Percentiles rank a stretch among this genome's conserved stretches.
phyloP scores from a whole-genome alignment of 2,329 filamentous ascomycete species.

The Ascochyta viciae-villosae region DNA sequence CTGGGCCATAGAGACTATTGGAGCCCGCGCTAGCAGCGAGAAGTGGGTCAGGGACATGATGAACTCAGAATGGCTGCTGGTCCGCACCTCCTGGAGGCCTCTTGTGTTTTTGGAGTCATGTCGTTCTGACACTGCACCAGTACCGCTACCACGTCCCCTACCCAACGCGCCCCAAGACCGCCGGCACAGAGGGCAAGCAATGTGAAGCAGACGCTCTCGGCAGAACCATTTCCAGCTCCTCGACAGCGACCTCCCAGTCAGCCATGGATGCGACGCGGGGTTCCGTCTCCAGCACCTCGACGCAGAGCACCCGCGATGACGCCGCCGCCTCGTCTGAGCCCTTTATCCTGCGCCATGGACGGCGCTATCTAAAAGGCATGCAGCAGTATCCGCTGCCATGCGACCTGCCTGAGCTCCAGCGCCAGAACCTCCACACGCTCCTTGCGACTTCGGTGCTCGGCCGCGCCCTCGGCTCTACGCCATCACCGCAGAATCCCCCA shows the following conservation, averaged over 20 bases:
- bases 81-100: conserved; percentile 27
- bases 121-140: conserved; percentile 27
- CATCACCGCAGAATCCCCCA: conserved; percentile 71
- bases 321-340: conserved; percentile 40
- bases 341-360: conserved; percentile 77
- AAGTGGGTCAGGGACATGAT: conserved; percentile 45
- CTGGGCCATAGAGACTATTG: conserved; percentile 31
- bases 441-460: conserved; percentile 83
- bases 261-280: conserved; percentile 48
- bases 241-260: conserved; percentile 22
- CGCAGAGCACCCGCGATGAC: conserved; percentile 41
- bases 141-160: conserved; percentile 40
- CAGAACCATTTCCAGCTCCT: conserved; percentile 39
- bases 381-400: conserved; percentile 81
- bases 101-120: not conserved
- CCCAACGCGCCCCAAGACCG: conserved; percentile 37
- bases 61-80: conserved; percentile 49
- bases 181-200: conserved; percentile 43
- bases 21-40: conserved; percentile 40
- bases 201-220: conserved; percentile 48
- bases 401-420: conserved; percentile 85
- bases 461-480: conserved; percentile 76
- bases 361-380: conserved; percentile 81
- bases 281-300: conserved; percentile 50
- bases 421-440: conserved; percentile 84